A percentile compares a stretch with the other conserved stretches of the same genome.
These are phyloP conservation scores for Stentor roeselii DNA, from an alignment of 73 alveolate genomes.

Conservation along the genomic window DNA sequence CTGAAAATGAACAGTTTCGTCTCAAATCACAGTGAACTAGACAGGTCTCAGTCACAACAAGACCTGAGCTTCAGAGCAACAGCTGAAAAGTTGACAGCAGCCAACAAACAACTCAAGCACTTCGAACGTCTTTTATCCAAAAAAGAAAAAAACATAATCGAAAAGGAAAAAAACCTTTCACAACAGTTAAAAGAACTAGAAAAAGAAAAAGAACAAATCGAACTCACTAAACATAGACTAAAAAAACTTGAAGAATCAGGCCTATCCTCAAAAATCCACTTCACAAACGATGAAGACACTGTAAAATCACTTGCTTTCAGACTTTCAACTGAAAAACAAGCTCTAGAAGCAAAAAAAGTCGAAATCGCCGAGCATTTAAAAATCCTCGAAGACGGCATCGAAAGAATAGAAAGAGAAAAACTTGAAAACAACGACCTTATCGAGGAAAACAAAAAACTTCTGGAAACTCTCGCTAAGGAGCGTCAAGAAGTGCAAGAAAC, in stretches of 20 bases:
- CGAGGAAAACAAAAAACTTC: background rate
- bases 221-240: background rate
- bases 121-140: background rate
- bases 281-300: background rate
- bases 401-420: background rate
- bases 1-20: background rate
- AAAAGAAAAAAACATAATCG: background rate
- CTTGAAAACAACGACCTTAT: background rate
- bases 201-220: background rate
- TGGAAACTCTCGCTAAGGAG: background rate
- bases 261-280: background rate
- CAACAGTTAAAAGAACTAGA: background rate
- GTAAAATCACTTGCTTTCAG: background rate
- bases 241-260: background rate
- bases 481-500: background rate
- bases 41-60: too few relatives aligned
- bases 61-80: background rate
- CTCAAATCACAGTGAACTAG: background rate
- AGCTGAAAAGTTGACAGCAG: background rate
- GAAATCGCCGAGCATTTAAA: background rate
- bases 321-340: background rate
- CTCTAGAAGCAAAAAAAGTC: background rate
- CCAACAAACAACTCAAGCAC: background rate
- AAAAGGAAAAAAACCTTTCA: background rate
- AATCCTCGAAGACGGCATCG: background rate